phyloP scores from a whole-genome alignment of 805 yeast species.

The Metschnikowia matae region DNA sequence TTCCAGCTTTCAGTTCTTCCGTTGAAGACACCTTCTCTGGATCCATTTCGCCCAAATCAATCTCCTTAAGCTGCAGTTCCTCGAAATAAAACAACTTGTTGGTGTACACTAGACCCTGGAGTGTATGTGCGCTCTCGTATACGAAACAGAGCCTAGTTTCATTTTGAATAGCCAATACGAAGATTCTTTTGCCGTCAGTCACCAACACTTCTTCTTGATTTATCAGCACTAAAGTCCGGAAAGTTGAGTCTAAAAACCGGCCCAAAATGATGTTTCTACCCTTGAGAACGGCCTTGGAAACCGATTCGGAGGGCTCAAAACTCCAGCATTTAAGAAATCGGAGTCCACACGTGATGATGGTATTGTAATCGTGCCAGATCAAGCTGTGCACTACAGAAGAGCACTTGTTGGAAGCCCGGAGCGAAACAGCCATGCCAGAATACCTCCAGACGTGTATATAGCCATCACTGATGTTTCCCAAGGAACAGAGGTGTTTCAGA shows the following conservation, averaged over 20 bases:
- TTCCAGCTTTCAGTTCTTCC: background rate
- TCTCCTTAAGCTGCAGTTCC: background rate
- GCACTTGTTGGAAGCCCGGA: constrained; percentile 55
- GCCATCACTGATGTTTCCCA: constrained; percentile 70
- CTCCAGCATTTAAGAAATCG: constrained; percentile 64
- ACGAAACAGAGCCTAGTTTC: constrained; percentile 17
- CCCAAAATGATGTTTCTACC: constrained; percentile 63
- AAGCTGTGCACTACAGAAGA: constrained; percentile 54
- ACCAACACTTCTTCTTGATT: constrained; percentile 36
- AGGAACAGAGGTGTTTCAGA: constrained; percentile 51
- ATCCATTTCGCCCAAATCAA: background rate
- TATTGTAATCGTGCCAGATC: constrained; percentile 42
- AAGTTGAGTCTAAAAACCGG: constrained; percentile 44
- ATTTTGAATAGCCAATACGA: constrained; percentile 23
- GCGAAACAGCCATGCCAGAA: constrained; percentile 17
- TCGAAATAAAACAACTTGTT: background rate
- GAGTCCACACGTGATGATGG: constrained; percentile 54
- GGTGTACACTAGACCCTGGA: background rate
- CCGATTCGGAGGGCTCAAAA: constrained; percentile 19
- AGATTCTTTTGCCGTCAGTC: constrained; percentile 29
- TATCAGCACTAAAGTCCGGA: constrained; percentile 37
- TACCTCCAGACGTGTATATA: constrained; percentile 59
- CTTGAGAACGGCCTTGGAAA: constrained; percentile 25
- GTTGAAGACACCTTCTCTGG: background rate
- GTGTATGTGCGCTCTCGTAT: background rate